Conservation (phyloP, 1,284 basidiomycete species). For the Puccinia horiana region DNA sequence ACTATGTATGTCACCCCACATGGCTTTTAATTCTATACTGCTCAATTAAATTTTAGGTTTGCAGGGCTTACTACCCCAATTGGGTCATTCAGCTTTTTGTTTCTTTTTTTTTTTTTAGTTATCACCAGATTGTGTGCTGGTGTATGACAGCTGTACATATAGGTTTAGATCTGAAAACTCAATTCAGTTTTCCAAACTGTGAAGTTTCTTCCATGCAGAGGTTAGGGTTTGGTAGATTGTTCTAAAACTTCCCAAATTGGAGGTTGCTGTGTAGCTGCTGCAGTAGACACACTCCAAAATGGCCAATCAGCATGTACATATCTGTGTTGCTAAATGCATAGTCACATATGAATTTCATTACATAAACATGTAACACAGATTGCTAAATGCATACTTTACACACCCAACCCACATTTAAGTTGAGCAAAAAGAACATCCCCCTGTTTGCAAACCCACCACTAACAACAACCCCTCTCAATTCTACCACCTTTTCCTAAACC, state of each 20-base stretch:
- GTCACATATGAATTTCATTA: not conserved
- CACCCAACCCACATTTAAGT: not conserved
- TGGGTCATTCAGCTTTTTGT: no score
- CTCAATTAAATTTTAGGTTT: no score
- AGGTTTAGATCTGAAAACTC: not conserved
- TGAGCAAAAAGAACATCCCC: not conserved
- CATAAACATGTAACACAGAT: not conserved
- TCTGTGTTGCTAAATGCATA: not conserved
- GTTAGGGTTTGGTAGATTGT: not conserved
- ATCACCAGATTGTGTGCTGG: no score
- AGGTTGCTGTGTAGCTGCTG: not conserved
- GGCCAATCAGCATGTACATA: not conserved
- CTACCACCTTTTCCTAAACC: not conserved
- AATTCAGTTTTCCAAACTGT: not conserved
- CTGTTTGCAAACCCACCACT: not conserved
- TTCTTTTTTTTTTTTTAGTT: no score
- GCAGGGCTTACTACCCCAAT: no score
- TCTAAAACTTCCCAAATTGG: not conserved
- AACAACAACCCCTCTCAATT: not conserved
- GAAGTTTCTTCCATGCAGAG: not conserved
- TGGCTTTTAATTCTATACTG: no score
- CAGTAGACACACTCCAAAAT: not conserved
- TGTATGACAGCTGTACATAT: no score
- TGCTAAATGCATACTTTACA: not conserved
- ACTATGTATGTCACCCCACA: no score